These are phyloP conservation scores for Aurifilum marmelostoma DNA, from an alignment of 2,329 filamentous ascomycete genomes.

Conservation along the genomic window DNA sequence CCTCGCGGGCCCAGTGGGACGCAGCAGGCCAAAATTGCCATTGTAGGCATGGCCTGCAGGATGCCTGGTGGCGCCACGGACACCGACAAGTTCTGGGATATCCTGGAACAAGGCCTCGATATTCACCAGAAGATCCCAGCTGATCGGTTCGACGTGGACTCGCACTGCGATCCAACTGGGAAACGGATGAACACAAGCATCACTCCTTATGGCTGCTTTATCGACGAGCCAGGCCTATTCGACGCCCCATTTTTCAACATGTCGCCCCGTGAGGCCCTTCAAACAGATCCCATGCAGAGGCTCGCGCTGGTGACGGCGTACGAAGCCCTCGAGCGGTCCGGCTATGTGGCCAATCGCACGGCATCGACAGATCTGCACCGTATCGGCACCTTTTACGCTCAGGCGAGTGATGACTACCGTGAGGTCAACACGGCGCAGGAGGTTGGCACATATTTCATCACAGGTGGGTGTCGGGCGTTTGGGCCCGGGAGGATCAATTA, in stretches of 20 bases:
- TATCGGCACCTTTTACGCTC: slow-evolving; percentile 75
- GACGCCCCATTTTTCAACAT: slow-evolving; percentile 75
- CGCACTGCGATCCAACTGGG: slow-evolving; percentile 61
- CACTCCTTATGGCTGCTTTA: slow-evolving; percentile 48
- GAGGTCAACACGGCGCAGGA: slow-evolving; percentile 74
- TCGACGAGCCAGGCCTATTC: slow-evolving; percentile 68
- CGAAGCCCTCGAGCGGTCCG: slow-evolving; percentile 69
- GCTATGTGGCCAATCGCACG: slow-evolving; percentile 65
- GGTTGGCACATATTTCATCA: slow-evolving; percentile 57
- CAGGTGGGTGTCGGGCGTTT: slow-evolving; percentile 54
- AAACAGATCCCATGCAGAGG: slow-evolving; percentile 68
- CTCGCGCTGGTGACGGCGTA: slow-evolving; percentile 68
- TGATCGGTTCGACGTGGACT: slow-evolving; percentile 44
- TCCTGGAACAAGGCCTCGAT: slow-evolving; percentile 64
- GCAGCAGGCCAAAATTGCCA: slow-evolving; percentile 62
- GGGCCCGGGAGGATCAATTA: slow-evolving; percentile 52
- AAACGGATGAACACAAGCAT: slow-evolving; percentile 62
- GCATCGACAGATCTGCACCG: slow-evolving; percentile 53
- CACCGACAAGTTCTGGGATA: slow-evolving; percentile 63
- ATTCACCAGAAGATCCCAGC: slow-evolving; percentile 60
- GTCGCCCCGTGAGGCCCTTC: slow-evolving; percentile 65
- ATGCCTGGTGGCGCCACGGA: slow-evolving; percentile 63
- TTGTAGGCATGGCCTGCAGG: slow-evolving; percentile 67
- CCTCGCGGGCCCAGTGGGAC: slow-evolving; percentile 19
- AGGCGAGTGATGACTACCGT: slow-evolving; percentile 77